phyloP scores from a whole-genome alignment of 2,329 filamentous ascomycete species.

The Colletotrichum cordylinicola region DNA sequence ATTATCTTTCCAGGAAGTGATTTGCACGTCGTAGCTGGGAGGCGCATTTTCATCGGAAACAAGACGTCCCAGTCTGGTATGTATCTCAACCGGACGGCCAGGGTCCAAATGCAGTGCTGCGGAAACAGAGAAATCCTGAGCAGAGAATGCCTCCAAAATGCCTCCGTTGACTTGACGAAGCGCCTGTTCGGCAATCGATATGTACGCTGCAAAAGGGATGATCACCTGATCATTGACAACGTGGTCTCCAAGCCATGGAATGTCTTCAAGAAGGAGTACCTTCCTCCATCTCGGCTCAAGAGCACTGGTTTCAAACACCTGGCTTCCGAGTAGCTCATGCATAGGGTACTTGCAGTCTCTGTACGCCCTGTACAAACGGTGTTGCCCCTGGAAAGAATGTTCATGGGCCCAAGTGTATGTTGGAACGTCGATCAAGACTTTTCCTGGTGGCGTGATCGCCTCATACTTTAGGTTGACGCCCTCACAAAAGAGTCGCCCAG shows the following conservation, averaged over 20 bases:
- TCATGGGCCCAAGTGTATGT: conserved; percentile 1
- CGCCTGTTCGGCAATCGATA: not conserved
- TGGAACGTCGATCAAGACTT: not conserved
- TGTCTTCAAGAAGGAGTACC: not conserved
- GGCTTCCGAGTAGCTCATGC: not conserved
- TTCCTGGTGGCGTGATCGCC: not conserved
- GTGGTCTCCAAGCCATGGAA: not conserved
- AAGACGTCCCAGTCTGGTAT: conserved; percentile 32
- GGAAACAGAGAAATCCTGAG: conserved; percentile 30
- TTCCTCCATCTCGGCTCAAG: not conserved
- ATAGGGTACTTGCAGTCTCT: not conserved
- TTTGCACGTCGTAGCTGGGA: conserved; percentile 32
- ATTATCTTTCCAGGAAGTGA: conserved; percentile 31
- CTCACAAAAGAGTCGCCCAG: not conserved
- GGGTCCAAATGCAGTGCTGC: conserved; percentile 37
- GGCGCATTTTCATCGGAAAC: conserved; percentile 29
- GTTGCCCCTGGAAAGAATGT: not conserved
- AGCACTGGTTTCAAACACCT: not conserved
- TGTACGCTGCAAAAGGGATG: not conserved
- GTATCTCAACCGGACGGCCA: conserved; percentile 31
- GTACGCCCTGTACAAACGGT: not conserved
- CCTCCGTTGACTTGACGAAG: not conserved
- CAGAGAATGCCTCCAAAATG: conserved; percentile 27
- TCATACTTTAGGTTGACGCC: not conserved
- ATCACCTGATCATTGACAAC: not conserved